phyloP scores from a whole-genome alignment of 768 basidiomycete species.

The Naganishia vaughanmartiniae region DNA sequence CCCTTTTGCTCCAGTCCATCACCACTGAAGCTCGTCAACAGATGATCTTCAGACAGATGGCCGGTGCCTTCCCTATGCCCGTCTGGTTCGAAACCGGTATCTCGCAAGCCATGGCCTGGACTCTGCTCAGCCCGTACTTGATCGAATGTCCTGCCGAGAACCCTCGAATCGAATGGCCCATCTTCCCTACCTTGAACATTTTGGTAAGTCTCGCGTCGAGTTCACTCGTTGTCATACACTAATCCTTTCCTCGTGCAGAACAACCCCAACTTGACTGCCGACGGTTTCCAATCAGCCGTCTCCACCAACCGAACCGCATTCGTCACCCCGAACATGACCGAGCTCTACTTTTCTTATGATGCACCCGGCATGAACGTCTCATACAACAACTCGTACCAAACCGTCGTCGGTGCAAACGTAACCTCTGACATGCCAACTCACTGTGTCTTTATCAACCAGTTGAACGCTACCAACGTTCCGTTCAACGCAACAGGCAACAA shows the following conservation, averaged over 20 bases:
- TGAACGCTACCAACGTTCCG: constrained; percentile 63
- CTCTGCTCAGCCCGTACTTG: constrained; percentile 31
- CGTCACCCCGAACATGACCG: constrained; percentile 55
- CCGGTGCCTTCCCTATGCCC: constrained; percentile 63
- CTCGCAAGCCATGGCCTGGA: constrained; percentile 60
- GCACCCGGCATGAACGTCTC: constrained; percentile 59
- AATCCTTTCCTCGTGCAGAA: constrained; percentile 53
- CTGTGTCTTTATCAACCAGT: constrained; percentile 62
- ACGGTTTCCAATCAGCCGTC: constrained; percentile 56
- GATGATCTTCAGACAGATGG: constrained; percentile 65
- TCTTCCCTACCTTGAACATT: constrained; percentile 62
- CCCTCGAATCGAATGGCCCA: constrained; percentile 59
- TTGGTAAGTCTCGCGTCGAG: constrained; percentile 47
- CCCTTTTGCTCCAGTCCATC: constrained; percentile 61
- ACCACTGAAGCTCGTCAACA: constrained; percentile 66
- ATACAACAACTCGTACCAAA: constrained; percentile 60
- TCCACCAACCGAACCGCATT: constrained; percentile 61
- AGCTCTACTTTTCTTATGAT: constrained; percentile 61
- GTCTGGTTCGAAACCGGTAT: constrained; percentile 60
- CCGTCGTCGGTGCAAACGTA: constrained; percentile 52
- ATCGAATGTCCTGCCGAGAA: constrained; percentile 59
- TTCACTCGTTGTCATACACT: constrained; percentile 29
- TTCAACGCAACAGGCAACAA: constrained; percentile 55
- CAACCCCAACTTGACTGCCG: constrained; percentile 48
- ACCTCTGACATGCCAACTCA: constrained; percentile 58